phyloP scores from a whole-genome alignment of 176 grass and related monocot species.

The Rhynchospora tenuis region DNA sequence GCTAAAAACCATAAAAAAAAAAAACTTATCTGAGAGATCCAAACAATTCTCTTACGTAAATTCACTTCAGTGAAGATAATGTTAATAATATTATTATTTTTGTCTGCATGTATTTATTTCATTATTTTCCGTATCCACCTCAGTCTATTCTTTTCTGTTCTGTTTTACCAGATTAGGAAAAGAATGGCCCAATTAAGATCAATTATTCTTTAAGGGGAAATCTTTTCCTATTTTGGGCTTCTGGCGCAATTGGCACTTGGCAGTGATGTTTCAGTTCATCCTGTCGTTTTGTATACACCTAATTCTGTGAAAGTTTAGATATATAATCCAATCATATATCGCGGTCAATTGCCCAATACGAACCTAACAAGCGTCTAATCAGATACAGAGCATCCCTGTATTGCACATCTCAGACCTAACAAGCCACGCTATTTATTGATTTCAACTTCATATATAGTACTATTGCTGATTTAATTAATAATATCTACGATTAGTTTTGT shows the following conservation, averaged over 20 bases:
- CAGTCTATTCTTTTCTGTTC: neutral
- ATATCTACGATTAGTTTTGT: neutral
- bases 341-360: neutral
- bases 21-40: neutral
- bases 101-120: neutral
- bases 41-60: slow-evolving; percentile 1
- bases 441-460: neutral
- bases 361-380: neutral
- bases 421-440: neutral
- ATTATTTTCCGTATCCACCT: neutral
- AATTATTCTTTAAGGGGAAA: neutral
- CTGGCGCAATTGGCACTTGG: too few species aligned
- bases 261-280: neutral
- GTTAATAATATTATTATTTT: neutral
- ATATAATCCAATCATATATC: neutral
- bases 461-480: neutral
- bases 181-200: neutral
- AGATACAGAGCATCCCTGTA: neutral
- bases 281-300: neutral
- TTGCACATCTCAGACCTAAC: slow-evolving; percentile 5
- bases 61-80: neutral
- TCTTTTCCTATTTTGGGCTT: neutral
- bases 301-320: neutral
- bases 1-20: neutral
- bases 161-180: neutral